Conservation (phyloP, 2,329 filamentous ascomycete genomes). For the Dryadomyces quercivorus region DNA sequence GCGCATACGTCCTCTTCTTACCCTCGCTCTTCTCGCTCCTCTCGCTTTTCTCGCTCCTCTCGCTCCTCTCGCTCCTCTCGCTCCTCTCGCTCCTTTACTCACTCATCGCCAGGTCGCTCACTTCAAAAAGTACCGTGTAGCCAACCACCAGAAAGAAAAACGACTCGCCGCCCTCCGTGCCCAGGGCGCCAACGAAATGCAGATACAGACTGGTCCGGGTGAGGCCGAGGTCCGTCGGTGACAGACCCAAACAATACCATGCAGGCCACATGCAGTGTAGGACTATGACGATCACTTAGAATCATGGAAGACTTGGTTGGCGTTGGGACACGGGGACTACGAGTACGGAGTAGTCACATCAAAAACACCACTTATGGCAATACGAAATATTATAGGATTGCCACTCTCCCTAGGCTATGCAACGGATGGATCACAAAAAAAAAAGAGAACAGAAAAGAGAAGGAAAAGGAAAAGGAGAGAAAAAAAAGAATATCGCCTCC, state of each 20-base stretch:
- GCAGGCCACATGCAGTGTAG: neutral
- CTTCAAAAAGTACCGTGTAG: slow-evolving; percentile 92
- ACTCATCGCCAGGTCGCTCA: slow-evolving; percentile 61
- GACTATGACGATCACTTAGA: neutral
- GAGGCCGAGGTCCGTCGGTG: neutral
- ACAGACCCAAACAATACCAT: neutral
- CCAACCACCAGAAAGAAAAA: slow-evolving; percentile 76
- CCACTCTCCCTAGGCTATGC: neutral
- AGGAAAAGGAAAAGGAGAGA: neutral
- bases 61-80: neutral
- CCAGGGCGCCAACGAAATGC: slow-evolving; percentile 56
- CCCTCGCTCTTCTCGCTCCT: too few relatives aligned
- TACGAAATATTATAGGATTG: neutral
- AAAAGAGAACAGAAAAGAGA: neutral
- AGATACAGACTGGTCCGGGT: slow-evolving; percentile 13
- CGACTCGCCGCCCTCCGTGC: slow-evolving; percentile 63
- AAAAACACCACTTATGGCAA: neutral
- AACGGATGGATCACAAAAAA: neutral
- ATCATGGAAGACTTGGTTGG: too few relatives aligned
- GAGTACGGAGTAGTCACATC: neutral
- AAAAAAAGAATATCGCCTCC: neutral
- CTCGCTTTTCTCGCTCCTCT: neutral
- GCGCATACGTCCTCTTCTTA: neutral
- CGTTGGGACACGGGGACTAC: neutral
- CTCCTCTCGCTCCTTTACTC: neutral